These are phyloP conservation scores for Lactifluus subvellereus DNA, from an alignment of 768 basidiomycete species.

Conservation along the genomic window DNA sequence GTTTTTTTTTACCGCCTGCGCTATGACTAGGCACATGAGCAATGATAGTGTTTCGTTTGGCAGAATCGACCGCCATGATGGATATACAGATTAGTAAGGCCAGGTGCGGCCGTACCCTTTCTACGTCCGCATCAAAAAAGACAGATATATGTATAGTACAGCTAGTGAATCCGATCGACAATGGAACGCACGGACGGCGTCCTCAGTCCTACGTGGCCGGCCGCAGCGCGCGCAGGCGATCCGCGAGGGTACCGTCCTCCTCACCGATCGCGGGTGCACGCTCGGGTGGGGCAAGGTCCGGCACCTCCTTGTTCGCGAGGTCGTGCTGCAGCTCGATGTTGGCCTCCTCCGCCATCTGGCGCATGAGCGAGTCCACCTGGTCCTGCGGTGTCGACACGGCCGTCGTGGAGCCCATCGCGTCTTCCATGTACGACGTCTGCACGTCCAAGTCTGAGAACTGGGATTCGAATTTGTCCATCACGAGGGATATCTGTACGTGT, in stretches of 20 bases:
- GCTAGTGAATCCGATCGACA: not conserved
- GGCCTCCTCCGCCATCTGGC: slow-evolving; percentile 94
- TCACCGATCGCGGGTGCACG: slow-evolving; percentile 43
- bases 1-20: not conserved
- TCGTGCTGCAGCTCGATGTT: slow-evolving; percentile 94
- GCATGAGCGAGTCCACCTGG: slow-evolving; percentile 88
- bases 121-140: slow-evolving; percentile 5
- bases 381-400: slow-evolving; percentile 94
- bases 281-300: slow-evolving; percentile 50
- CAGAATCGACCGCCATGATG: not conserved
- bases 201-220: slow-evolving; percentile 62
- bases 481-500: slow-evolving; percentile 73
- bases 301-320: slow-evolving; percentile 63
- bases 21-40: not conserved
- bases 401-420: slow-evolving; percentile 89
- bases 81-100: not conserved
- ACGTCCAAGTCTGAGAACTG: slow-evolving; percentile 98
- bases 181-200: not conserved
- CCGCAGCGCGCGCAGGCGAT: slow-evolving; percentile 81
- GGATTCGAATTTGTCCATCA: slow-evolving; percentile 98
- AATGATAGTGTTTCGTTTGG: not conserved
- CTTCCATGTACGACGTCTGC: slow-evolving; percentile 97
- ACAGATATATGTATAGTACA: not conserved
- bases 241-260: slow-evolving; percentile 77
- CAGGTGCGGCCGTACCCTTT: not conserved